Evolutionary conservation across 257 asterid species (phyloP).

Genomic region (Nicotiana undulata): DNA sequence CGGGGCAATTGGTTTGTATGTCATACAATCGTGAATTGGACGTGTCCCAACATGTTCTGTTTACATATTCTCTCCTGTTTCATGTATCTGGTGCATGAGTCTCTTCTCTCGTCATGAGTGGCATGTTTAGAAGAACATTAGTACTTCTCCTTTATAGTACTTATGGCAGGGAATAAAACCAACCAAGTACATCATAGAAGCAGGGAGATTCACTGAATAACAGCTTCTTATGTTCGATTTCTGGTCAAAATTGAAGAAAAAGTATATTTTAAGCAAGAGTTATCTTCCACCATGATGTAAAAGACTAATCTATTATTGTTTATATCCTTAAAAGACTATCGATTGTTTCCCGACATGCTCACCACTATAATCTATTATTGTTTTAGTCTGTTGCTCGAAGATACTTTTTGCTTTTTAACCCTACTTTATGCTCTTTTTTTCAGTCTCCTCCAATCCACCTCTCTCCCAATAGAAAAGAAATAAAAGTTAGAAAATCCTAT

Average conservation of each 20-base stretch:
- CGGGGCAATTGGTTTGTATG: not conserved
- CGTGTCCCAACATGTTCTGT: not conserved
- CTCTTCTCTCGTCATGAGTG: not conserved
- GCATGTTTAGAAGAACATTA: not conserved
- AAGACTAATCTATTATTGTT: not conserved
- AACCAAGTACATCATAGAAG: not conserved
- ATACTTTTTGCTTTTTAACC: not conserved
- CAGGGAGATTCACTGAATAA: not conserved
- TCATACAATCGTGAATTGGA: not conserved
- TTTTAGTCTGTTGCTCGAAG: not conserved
- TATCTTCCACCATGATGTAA: not conserved
- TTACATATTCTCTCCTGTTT: not conserved
- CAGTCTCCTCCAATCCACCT: not conserved
- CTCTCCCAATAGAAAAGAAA: not conserved
- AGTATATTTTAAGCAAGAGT: not conserved
- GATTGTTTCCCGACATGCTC: not conserved
- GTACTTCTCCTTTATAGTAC: not conserved
- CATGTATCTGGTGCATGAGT: not conserved
- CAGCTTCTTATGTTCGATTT: not conserved
- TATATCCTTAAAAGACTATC: too few relatives aligned
- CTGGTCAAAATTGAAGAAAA: not conserved
- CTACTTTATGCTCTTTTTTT: not conserved
- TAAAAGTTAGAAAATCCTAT: not conserved
- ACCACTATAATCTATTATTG: not conserved
- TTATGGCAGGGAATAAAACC: not conserved